Percentiles rank a stretch among this genome's conserved stretches.
Conservation (phyloP, 495 filamentous ascomycete species). For the Neurospora africana region DNA sequence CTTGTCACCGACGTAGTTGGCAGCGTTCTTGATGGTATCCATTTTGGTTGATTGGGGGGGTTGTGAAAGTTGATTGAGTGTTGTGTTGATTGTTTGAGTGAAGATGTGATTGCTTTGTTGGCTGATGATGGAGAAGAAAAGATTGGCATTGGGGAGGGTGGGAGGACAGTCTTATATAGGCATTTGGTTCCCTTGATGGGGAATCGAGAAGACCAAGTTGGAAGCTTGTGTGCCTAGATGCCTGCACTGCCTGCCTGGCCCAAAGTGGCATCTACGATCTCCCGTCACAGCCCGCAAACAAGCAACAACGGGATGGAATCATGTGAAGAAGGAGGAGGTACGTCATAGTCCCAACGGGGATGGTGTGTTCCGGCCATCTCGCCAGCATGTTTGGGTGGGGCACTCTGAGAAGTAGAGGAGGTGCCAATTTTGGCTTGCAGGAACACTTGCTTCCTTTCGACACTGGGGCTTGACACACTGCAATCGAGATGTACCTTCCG, state of each 20-base stretch:
- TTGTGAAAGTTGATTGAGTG: not conserved
- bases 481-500: not conserved
- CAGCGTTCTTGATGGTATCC: conserved; percentile 50
- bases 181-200: conserved; percentile 11
- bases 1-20: conserved; percentile 52
- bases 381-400: not conserved
- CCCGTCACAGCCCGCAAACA: not conserved
- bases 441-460: not conserved
- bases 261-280: not conserved
- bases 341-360: not conserved
- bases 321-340: conserved; percentile 4
- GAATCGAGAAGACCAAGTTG: conserved; percentile 3
- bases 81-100: conserved; percentile 17
- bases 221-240: conserved; percentile 11
- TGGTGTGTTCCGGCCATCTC: not conserved
- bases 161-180: conserved; percentile 12
- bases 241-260: not conserved
- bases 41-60: conserved; percentile 30
- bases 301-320: not conserved
- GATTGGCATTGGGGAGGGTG: conserved; percentile 6
- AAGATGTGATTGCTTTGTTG: conserved; percentile 19
- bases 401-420: not conserved
- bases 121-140: conserved; percentile 20
- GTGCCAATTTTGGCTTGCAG: not conserved
- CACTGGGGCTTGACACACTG: not conserved